Base-by-base conservation (phyloP, 2,329 filamentous ascomycete genomes). In the Ophiostoma sp. region DNA sequence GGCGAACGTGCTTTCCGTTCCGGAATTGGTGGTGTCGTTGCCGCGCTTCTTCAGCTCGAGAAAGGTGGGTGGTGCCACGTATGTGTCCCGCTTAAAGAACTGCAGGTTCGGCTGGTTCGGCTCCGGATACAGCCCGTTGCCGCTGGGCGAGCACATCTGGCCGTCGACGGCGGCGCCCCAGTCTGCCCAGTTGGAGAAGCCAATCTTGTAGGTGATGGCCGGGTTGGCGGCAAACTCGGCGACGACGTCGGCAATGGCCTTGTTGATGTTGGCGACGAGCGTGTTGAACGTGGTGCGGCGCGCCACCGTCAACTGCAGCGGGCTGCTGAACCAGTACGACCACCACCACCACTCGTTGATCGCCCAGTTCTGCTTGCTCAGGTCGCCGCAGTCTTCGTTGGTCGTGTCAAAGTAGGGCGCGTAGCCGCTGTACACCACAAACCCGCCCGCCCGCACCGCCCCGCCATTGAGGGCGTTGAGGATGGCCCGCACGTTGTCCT, bases 21-120 rank as follows among this genome's bases (percentile, higher is more conserved):
- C n/a, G n/a, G n/a, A n/a, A n/a, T n/a, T n/a, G n/a, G n/a, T n/a
- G n/a, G n/a, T n/a, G n/a, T 73, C 28, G 72, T 72, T 36, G 72
- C 71, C 3, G 50, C 50, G 61, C 31, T 57, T 52, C 64, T 63
- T 68, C 15, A 63, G 25, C 66, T 77, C 61, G 71, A 69, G n/a
- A 59, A 76, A 25, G 22, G 28, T 28, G 7, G 22, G n/a, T 31
- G 42, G 48, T 42, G 55, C 66, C 22, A 52, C 42, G 68, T 72
- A 25, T 28, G 75, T 79, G 73, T 78, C 75, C 28, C 72, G 75
- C 75, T 82, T 81, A 77, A 82, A 77, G 74, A 82, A 82, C 17
- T 78, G 78, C 74, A 82, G 70, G 25, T 81, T 76, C 0, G 76
- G 76, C 72, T 81, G 79, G 1, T 76, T 71, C 1, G 75, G 70